Evolutionary conservation across 306 rosid species (phyloP).

Genomic region (Canavalia ensiformis): DNA sequence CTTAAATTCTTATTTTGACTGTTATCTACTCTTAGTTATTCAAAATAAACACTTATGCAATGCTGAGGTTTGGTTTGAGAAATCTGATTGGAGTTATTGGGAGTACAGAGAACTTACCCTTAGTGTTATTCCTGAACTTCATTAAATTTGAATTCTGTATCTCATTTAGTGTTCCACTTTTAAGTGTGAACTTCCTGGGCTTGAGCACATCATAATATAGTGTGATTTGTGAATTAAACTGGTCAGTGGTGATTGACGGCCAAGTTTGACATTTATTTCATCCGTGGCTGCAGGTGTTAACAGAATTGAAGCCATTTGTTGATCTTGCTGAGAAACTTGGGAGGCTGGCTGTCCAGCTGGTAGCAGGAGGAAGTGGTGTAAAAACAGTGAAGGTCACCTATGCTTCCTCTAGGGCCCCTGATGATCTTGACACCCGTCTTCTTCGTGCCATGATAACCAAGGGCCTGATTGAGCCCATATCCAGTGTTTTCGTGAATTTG

Average conservation of each 20-base stretch:
- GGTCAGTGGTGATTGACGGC: background rate
- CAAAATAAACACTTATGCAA: background rate
- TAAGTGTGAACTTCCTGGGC: background rate
- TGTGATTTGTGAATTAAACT: conserved; percentile 19
- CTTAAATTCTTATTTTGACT: background rate
- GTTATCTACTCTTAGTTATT: background rate
- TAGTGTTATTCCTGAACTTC: conserved; percentile 3
- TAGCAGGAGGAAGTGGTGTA: conserved; percentile 98
- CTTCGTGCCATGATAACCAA: conserved; percentile 98
- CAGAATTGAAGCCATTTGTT: conserved; percentile 90
- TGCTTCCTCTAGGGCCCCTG: conserved; percentile 90
- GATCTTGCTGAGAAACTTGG: conserved; percentile 95
- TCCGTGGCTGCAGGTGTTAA: conserved; percentile 67
- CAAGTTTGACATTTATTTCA: conserved; percentile 27
- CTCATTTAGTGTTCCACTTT: background rate
- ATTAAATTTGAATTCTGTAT: conserved; percentile 14
- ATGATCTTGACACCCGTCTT: conserved; percentile 96
- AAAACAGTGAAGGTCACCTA: conserved; percentile 90
- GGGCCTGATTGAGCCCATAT: conserved; percentile 98
- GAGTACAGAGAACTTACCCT: background rate
- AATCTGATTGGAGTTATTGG: background rate
- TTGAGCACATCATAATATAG: conserved; percentile 1
- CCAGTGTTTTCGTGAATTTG: conserved; percentile 88
- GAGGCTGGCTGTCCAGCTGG: conserved; percentile 94
- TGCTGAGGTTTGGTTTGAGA: conserved; percentile 26